A percentile compares a stretch with the other conserved stretches of the same genome.
These are phyloP conservation scores for Umbelopsis ramanniana DNA, from an alignment of 192 early-diverging fungal species.

Conservation along the genomic window DNA sequence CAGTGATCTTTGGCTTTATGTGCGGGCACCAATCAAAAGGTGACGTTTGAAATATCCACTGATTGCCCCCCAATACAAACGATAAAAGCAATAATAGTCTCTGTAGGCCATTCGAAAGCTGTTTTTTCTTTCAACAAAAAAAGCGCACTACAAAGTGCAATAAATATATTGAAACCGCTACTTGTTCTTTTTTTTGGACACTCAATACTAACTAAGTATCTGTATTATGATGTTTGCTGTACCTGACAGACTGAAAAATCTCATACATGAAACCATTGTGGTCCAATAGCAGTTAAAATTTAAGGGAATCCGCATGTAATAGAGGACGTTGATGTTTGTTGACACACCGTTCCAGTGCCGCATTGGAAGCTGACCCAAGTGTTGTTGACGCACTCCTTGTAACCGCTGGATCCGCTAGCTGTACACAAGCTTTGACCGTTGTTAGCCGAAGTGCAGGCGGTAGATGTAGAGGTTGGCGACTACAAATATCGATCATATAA, in stretches of 20 bases:
- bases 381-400: slow-evolving; percentile 5
- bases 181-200: not conserved
- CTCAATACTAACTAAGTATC: too few species aligned
- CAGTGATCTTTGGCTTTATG: too few species aligned
- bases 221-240: not conserved
- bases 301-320: not conserved
- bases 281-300: not conserved
- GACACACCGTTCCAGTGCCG: not conserved
- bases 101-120: too few species aligned
- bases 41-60: too few species aligned
- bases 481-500: not conserved
- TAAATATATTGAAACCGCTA: too few species aligned
- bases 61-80: too few species aligned
- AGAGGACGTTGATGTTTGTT: not conserved
- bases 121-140: too few species aligned
- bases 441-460: not conserved
- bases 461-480: not conserved
- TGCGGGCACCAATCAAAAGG: too few species aligned
- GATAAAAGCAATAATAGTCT: too few species aligned
- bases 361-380: not conserved
- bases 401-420: not conserved
- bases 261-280: too few species aligned
- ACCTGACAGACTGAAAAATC: not conserved
- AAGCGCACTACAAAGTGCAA: too few species aligned
- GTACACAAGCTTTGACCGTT: slow-evolving; percentile 3